Conservation (phyloP, 768 basidiomycete species). For the Lentinus brumalis region DNA sequence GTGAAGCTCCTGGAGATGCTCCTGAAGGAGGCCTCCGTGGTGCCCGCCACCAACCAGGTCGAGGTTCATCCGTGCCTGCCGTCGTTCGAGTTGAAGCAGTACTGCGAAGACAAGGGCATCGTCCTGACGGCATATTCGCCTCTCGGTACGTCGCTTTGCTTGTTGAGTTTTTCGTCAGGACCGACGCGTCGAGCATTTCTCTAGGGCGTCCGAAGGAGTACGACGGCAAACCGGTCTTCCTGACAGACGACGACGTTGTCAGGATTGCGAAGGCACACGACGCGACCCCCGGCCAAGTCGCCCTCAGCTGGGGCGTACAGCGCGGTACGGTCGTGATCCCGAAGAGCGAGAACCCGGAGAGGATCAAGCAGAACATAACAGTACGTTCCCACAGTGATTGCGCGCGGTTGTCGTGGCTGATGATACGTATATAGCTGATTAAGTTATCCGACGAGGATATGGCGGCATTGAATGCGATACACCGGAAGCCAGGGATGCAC, state of each 20-base stretch:
- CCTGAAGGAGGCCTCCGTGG: conserved; percentile 39
- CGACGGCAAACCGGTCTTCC: conserved; percentile 28
- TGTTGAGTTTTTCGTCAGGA: neutral
- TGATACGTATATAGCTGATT: conserved; percentile 60
- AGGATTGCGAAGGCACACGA: conserved; percentile 37
- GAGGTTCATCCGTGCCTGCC: conserved; percentile 52
- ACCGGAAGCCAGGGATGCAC: conserved; percentile 54
- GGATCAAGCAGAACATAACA: conserved; percentile 55
- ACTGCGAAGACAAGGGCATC: conserved; percentile 52
- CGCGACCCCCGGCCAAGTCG: conserved; percentile 50
- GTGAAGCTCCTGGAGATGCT: conserved; percentile 45
- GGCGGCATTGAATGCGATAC: conserved; percentile 53
- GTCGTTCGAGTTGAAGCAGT: conserved; percentile 49
- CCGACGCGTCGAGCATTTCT: conserved; percentile 14
- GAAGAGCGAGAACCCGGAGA: conserved; percentile 47
- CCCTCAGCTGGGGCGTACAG: conserved; percentile 61
- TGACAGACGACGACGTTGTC: conserved; percentile 34
- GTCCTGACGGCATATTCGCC: conserved; percentile 53
- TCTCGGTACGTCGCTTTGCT: conserved; percentile 33
- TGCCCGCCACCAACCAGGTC: conserved; percentile 50
- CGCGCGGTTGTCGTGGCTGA: conserved; percentile 34
- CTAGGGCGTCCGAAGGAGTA: conserved; percentile 37
- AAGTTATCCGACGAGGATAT: conserved; percentile 65
- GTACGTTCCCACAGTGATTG: conserved; percentile 28
- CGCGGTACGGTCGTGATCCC: conserved; percentile 56